phyloP scores from a whole-genome alignment of 2,329 filamentous ascomycete genomes.

The Meredithiella fracta region DNA sequence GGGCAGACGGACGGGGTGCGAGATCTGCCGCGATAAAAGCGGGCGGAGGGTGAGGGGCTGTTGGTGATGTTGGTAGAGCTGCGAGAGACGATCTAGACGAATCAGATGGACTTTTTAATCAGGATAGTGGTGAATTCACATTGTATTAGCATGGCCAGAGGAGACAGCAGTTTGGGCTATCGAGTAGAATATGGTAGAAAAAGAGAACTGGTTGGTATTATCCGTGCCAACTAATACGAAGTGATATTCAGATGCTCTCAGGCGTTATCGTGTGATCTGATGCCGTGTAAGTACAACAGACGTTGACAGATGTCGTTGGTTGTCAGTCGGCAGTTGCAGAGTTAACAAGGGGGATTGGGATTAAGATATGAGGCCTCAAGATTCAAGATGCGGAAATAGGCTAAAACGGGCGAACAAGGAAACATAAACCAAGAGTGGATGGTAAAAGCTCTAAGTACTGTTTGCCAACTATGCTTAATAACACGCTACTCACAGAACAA shows the following conservation, averaged over 20 bases:
- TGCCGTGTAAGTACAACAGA: neutral
- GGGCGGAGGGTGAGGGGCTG: conserved; percentile 10
- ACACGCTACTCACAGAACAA: neutral
- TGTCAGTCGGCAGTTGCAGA: conserved; percentile 1
- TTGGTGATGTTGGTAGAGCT: conserved; percentile 4
- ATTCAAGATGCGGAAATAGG: conserved; percentile 2
- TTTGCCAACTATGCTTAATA: neutral
- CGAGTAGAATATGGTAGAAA: neutral
- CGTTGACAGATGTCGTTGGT: neutral
- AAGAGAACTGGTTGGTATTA: too few species aligned
- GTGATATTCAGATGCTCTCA: neutral
- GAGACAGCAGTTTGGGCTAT: neutral
- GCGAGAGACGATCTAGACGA: conserved; percentile 13
- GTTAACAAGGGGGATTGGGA: neutral
- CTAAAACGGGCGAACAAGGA: conserved; percentile 8
- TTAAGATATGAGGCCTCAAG: conserved; percentile 3
- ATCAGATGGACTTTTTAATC: conserved; percentile 13
- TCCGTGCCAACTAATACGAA: neutral
- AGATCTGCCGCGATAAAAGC: conserved; percentile 12
- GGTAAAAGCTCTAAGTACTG: conserved; percentile 2
- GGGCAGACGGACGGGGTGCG: conserved; percentile 7
- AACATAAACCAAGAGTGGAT: conserved; percentile 1
- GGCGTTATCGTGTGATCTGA: neutral
- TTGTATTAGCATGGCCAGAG: neutral
- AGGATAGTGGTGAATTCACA: conserved; percentile 8